phyloP scores from a whole-genome alignment of 441 rosid species.

The Croton laevigatus region DNA sequence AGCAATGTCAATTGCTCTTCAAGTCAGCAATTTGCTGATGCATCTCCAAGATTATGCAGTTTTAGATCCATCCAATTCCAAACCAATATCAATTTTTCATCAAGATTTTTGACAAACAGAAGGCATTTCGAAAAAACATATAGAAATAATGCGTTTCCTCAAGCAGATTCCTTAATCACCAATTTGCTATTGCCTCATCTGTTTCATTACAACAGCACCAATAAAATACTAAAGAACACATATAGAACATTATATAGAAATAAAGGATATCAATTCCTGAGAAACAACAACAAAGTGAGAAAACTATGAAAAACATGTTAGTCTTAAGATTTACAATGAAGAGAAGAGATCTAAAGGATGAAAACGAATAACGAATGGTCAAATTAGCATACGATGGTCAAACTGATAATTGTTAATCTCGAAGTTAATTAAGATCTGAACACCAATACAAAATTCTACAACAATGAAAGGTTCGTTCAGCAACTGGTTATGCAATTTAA shows the following conservation, averaged over 20 bases:
- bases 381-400: background rate
- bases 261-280: background rate
- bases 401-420: background rate
- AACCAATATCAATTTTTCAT: background rate
- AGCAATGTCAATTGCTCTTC: too few species aligned
- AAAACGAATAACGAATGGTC: background rate
- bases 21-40: too few species aligned
- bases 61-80: background rate
- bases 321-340: background rate
- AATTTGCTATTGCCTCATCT: background rate
- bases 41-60: background rate
- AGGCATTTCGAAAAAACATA: background rate
- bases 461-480: background rate
- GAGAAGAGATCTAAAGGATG: conserved; percentile 7
- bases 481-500: background rate
- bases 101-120: background rate
- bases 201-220: background rate
- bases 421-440: conserved; percentile 10
- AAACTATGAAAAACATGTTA: background rate
- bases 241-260: background rate
- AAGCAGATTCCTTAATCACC: background rate
- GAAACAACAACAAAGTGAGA: background rate
- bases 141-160: background rate
- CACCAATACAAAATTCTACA: background rate
- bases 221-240: background rate